Conservation (phyloP, 495 filamentous ascomycete genomes). For the Bryoglossum gracile region DNA sequence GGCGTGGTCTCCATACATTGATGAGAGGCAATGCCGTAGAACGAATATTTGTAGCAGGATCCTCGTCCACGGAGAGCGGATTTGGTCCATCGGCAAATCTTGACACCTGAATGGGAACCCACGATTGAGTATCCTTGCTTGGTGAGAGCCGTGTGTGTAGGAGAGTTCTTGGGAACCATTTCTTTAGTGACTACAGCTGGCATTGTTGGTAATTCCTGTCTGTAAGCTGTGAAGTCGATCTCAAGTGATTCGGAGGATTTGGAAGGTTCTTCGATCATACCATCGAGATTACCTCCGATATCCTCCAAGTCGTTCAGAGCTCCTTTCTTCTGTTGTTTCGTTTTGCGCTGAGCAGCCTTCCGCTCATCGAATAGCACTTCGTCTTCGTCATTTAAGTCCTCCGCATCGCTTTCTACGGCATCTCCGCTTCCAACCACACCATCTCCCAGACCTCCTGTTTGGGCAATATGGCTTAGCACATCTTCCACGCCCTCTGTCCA, state of each 20-base stretch:
- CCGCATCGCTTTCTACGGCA: slow-evolving; percentile 74
- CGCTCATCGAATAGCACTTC: slow-evolving; percentile 35
- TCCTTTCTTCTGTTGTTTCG: slow-evolving; percentile 37
- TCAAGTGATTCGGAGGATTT: slow-evolving; percentile 52
- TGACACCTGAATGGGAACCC: slow-evolving; percentile 91
- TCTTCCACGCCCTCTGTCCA: slow-evolving; percentile 74
- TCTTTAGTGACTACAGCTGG: too few relatives aligned
- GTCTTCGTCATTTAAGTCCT: slow-evolving; percentile 52
- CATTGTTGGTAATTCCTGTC: slow-evolving; percentile 30
- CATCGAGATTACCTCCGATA: slow-evolving; percentile 56
- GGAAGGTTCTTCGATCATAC: slow-evolving; percentile 31
- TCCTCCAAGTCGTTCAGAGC: slow-evolving; percentile 76
- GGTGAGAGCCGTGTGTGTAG: slow-evolving; percentile 78
- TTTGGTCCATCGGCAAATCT: slow-evolving; percentile 98
- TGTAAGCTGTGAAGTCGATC: slow-evolving; percentile 77
- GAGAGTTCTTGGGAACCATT: slow-evolving; percentile 88
- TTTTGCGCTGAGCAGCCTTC: slow-evolving; percentile 21
- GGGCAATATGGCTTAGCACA: slow-evolving; percentile 52
- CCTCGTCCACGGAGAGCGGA: slow-evolving; percentile 92
- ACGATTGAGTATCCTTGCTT: slow-evolving; percentile 96
- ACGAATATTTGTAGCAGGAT: slow-evolving; percentile 94
- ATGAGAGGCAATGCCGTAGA: slow-evolving; percentile 93
- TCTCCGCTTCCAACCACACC: slow-evolving; percentile 77
- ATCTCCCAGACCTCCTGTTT: slow-evolving; percentile 63
- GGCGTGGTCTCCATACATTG: slow-evolving; percentile 97